Percentiles rank a stretch among this genome's conserved stretches.
Conservation (phyloP, 208 protist species). For the Leishmania tropica region DNA sequence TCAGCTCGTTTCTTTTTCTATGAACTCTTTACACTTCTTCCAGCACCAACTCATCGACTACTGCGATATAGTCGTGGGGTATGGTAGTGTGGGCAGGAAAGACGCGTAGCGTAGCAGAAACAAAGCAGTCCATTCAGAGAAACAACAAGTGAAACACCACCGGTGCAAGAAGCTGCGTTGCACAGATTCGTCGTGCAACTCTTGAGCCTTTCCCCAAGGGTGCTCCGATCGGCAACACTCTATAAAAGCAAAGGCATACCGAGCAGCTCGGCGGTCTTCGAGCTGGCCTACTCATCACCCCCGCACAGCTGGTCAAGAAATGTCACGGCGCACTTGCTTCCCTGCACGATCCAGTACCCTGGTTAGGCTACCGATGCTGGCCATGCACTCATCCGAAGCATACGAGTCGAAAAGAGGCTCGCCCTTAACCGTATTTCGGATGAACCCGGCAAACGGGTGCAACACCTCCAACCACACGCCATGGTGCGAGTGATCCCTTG, state of each 20-base stretch:
- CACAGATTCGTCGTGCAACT: neutral
- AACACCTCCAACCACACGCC: constrained; percentile 48
- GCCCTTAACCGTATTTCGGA: neutral
- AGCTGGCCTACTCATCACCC: neutral
- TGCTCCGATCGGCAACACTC: neutral
- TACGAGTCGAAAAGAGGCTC: constrained; percentile 6
- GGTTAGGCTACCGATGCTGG: neutral
- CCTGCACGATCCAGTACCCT: neutral
- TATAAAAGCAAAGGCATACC: neutral
- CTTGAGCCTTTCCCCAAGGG: neutral
- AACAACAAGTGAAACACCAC: constrained; percentile 7
- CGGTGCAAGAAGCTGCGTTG: neutral
- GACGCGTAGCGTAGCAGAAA: neutral
- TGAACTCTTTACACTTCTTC: neutral
- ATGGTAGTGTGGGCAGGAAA: too few relatives aligned
- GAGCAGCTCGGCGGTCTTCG: neutral
- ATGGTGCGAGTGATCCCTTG: neutral
- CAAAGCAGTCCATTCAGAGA: constrained; percentile 16
- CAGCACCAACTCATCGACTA: neutral
- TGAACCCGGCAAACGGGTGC: constrained; percentile 43
- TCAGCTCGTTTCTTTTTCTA: neutral
- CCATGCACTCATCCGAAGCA: neutral
- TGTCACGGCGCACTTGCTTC: neutral
- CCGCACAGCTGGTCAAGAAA: neutral
- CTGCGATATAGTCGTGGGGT: neutral